These are phyloP conservation scores for Cladobotryum mycophilum DNA, from an alignment of 2,329 filamentous ascomycete genomes.

Conservation along the genomic window DNA sequence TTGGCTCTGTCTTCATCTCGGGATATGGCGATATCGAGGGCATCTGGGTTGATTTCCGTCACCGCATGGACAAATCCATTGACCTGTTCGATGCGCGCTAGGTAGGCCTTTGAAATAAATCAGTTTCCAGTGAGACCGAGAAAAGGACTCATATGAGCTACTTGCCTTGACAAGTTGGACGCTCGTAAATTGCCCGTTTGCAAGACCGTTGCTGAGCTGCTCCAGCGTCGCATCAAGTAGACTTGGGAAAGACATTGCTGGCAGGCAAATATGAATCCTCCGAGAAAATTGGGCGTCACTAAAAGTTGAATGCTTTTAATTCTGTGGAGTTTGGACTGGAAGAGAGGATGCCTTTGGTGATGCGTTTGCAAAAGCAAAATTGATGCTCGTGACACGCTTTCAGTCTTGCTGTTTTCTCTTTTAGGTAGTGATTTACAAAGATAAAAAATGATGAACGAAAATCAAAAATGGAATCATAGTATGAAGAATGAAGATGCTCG, in stretches of 20 bases:
- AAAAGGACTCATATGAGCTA: not conserved
- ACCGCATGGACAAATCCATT: slow-evolving; percentile 24
- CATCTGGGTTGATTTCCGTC: slow-evolving; percentile 31
- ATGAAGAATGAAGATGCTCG: too few relatives aligned
- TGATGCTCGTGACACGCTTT: too few relatives aligned
- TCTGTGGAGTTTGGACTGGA: too few relatives aligned
- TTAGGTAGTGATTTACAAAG: too few relatives aligned
- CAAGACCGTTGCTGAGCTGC: slow-evolving; percentile 26
- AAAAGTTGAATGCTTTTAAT: too few relatives aligned
- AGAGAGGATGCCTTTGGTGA: too few relatives aligned
- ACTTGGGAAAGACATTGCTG: slow-evolving; percentile 20
- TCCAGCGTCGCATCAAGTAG: slow-evolving; percentile 28
- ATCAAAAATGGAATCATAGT: too few relatives aligned
- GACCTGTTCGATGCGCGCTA: slow-evolving; percentile 20
- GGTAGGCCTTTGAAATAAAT: slow-evolving; percentile 18
- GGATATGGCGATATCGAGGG: slow-evolving; percentile 23
- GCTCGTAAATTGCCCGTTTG: slow-evolving; percentile 27
- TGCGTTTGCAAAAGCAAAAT: too few relatives aligned
- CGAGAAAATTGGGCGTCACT: too few relatives aligned
- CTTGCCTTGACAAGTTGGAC: slow-evolving; percentile 27
- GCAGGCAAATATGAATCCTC: not conserved
- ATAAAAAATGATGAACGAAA: too few relatives aligned
- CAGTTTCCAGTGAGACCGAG: slow-evolving; percentile 12
- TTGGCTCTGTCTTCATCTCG: slow-evolving; percentile 26
- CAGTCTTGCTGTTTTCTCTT: too few relatives aligned